Conservation (phyloP, 768 basidiomycete species). For the Lepiota subincarnata region DNA sequence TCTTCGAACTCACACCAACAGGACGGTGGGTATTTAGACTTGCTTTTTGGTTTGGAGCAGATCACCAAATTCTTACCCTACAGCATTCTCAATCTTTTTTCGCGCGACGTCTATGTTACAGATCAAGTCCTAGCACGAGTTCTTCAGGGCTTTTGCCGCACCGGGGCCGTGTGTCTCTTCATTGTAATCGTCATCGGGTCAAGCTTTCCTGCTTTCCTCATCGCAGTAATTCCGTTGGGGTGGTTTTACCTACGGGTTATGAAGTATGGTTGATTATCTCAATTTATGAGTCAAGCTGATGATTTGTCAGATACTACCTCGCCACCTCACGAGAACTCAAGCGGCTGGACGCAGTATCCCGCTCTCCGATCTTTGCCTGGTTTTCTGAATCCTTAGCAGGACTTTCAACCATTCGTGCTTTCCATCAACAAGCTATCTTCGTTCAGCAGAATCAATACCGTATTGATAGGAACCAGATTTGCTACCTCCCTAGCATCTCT, state of each 20-base stretch:
- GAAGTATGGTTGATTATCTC: slow-evolving; percentile 42
- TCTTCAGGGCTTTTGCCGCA: slow-evolving; percentile 68
- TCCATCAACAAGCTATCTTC: slow-evolving; percentile 67
- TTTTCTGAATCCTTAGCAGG: slow-evolving; percentile 77
- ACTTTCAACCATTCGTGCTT: slow-evolving; percentile 80
- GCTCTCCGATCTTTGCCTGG: slow-evolving; percentile 89
- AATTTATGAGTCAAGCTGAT: not conserved
- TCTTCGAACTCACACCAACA: slow-evolving; percentile 87
- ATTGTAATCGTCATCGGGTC: slow-evolving; percentile 71
- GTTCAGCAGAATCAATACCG: slow-evolving; percentile 63
- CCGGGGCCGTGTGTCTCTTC: slow-evolving; percentile 50
- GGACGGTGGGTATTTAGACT: slow-evolving; percentile 51
- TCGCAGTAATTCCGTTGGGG: slow-evolving; percentile 70
- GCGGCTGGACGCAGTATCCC: slow-evolving; percentile 82
- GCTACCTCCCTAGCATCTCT: slow-evolving; percentile 63
- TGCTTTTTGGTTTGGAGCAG: not conserved
- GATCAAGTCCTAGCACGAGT: slow-evolving; percentile 81
- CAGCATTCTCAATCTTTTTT: slow-evolving; percentile 88
- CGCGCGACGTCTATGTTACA: slow-evolving; percentile 81
- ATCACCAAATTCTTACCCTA: not conserved
- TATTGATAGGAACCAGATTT: slow-evolving; percentile 85
- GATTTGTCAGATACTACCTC: slow-evolving; percentile 67
- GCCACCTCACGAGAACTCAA: slow-evolving; percentile 85
- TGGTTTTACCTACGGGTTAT: slow-evolving; percentile 82
- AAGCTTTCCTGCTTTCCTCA: slow-evolving; percentile 79